Conservation (phyloP, 257 asterid species). For the Mentha longifolia region DNA sequence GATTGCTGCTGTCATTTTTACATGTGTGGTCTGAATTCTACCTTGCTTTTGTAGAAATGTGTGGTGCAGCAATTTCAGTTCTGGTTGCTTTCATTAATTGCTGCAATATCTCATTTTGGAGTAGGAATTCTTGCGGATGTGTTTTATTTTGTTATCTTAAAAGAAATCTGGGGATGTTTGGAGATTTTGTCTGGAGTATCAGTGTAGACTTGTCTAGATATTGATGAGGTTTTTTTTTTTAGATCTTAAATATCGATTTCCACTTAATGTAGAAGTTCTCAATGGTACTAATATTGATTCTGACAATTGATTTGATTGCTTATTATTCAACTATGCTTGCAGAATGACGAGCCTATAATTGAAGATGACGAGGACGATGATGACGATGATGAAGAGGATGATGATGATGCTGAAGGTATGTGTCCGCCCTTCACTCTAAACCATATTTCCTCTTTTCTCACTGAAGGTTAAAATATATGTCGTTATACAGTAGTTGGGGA, state of each 20-base stretch:
- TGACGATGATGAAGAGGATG: slow-evolving; percentile 50
- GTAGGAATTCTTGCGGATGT: background rate
- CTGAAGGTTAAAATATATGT: background rate
- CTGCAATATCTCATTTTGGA: background rate
- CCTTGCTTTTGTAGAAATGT: background rate
- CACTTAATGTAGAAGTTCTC: background rate
- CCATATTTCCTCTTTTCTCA: background rate
- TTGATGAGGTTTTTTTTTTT: background rate
- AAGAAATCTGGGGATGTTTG: background rate
- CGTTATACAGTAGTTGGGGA: background rate
- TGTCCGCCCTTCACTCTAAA: background rate
- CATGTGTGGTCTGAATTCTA: background rate
- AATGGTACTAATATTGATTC: background rate
- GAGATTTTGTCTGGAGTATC: background rate
- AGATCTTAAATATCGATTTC: background rate
- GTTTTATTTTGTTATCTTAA: background rate
- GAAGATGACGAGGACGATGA: slow-evolving; percentile 53
- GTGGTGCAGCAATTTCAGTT: background rate
- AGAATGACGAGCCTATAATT: slow-evolving; percentile 51
- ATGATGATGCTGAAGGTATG: slow-evolving; percentile 51
- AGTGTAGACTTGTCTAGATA: background rate
- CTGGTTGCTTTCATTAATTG: background rate
- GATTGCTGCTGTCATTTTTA: background rate
- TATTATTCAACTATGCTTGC: slow-evolving; percentile 1
- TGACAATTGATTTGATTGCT: background rate